Base-by-base conservation (phyloP, 1,139 yeast species). In the Geotrichum reessii region DNA sequence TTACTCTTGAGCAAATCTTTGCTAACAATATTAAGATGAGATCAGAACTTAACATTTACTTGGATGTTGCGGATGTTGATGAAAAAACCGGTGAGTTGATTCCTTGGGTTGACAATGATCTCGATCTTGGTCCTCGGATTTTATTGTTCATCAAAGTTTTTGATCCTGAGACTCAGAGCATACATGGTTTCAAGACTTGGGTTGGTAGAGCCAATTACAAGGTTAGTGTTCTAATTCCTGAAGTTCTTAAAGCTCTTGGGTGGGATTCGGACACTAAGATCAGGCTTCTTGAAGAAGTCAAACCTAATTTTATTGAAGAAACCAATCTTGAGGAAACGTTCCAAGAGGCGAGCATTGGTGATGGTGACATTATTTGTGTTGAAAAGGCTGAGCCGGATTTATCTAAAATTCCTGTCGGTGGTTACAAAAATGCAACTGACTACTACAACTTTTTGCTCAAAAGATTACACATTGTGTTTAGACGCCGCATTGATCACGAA, bases 351-450 rank as follows among this genome's bases (percentile, higher is more conserved):
- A 97, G 91, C 68, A 73, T 92, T 46, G 79, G 80, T 19, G 84
- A 81, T 64, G 97, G 97, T 64, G 97, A 91, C 69, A 87, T 92
- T 24, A 72, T 92, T 17, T 78, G 87, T 31, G 80, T 87, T 56
- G 86, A 86, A 60, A 70, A 71, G 48, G 68, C 71, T 4, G 59
- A 63, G 1, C 52, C 65, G 3, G 71, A 65, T 3, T 64, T 62
- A 8, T 63, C 60, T 8, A 47, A 61, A 22, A 22, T 59, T 51
- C 58, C 58, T 28, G 47, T 56, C 4, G 60, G 59, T 24, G 72
- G 69, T 4, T 67, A 62, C 58, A 62, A 67, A 11, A 74, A 76
- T 55, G 78, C 83, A 7, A 74, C 73, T 31, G 81, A 81, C 1
- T 85, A 79, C 68, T 91, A 87, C 68, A 80, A 77, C 42, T 90